Percentiles rank a stretch among this genome's conserved stretches.
These are phyloP conservation scores for Daldinia sp. DNA, from an alignment of 2,329 filamentous ascomycete species.

Conservation along the genomic window DNA sequence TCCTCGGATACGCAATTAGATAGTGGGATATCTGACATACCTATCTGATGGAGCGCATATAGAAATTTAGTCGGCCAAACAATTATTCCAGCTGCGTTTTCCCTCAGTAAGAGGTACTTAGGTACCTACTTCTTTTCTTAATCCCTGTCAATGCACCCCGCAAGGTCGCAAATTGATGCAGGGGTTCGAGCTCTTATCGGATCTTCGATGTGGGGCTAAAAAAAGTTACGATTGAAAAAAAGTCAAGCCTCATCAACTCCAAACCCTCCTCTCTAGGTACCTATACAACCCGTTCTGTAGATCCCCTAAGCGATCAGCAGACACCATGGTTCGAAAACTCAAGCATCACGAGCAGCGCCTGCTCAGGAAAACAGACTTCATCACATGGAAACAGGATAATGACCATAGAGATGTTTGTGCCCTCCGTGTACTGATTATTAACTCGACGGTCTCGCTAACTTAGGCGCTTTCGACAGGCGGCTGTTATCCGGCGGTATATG, in stretches of 20 bases:
- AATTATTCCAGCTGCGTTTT: conserved; percentile 21
- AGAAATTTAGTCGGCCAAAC: conserved; percentile 33
- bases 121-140: background rate
- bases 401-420: conserved; percentile 78
- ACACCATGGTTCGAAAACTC: conserved; percentile 88
- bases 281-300: background rate
- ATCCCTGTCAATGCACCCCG: conserved; percentile 17
- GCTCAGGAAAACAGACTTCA: conserved; percentile 91
- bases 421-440: background rate
- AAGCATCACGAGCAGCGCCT: conserved; percentile 98
- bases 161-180: conserved; percentile 1
- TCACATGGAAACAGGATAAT: conserved; percentile 89
- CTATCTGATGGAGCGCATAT: background rate
- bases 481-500: conserved; percentile 83
- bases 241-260: conserved; percentile 22
- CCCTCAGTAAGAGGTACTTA: background rate
- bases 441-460: conserved; percentile 5
- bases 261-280: background rate
- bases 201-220: conserved; percentile 18
- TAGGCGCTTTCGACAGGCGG: conserved; percentile 38
- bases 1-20: background rate
- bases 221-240: conserved; percentile 31
- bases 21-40: background rate
- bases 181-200: conserved; percentile 31
- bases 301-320: conserved; percentile 2